A percentile compares a stretch with the other conserved stretches of the same genome.
Evolutionary conservation across 768 basidiomycete species (phyloP).

Genomic region (Dictyophora rubrovolvata): DNA sequence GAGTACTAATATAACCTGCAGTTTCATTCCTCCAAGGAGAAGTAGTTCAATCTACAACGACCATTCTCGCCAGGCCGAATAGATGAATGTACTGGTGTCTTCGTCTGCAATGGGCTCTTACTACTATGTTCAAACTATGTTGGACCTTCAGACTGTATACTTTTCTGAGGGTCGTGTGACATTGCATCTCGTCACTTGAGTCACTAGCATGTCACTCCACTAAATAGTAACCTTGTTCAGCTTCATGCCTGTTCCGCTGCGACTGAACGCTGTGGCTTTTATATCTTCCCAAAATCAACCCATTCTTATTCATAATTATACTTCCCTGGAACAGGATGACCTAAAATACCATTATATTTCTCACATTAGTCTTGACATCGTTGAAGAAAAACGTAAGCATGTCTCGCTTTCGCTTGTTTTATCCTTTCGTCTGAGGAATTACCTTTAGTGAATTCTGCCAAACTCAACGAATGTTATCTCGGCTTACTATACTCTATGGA

Average conservation of each 20-base stretch:
- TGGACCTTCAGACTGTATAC: too few relatives aligned
- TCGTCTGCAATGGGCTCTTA: too few relatives aligned
- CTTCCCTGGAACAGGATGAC: slow-evolving; percentile 43
- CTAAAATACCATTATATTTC: slow-evolving; percentile 89
- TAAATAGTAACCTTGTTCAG: not conserved
- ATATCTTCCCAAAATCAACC: slow-evolving; percentile 77
- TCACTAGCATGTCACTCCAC: not conserved
- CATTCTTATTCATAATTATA: slow-evolving; percentile 68
- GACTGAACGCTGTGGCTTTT: slow-evolving; percentile 75
- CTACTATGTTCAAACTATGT: too few relatives aligned
- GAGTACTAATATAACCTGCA: not conserved
- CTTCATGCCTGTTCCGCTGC: slow-evolving; percentile 55
- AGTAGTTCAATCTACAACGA: not conserved
- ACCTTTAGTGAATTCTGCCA: slow-evolving; percentile 31
- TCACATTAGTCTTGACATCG: slow-evolving; percentile 81
- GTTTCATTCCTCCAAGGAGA: not conserved
- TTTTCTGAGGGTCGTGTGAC: too few relatives aligned
- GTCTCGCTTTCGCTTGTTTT: slow-evolving; percentile 7
- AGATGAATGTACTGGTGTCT: too few relatives aligned
- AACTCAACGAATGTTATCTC: slow-evolving; percentile 69
- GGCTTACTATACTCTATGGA: slow-evolving; percentile 86
- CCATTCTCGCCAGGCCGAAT: too few relatives aligned
- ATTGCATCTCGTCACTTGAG: too few relatives aligned
- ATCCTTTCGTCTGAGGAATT: not conserved
- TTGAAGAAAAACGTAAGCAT: slow-evolving; percentile 79